Evolutionary conservation across 176 grass and related monocot genomes (phyloP).

Genomic region (Cocos nucifera): DNA sequence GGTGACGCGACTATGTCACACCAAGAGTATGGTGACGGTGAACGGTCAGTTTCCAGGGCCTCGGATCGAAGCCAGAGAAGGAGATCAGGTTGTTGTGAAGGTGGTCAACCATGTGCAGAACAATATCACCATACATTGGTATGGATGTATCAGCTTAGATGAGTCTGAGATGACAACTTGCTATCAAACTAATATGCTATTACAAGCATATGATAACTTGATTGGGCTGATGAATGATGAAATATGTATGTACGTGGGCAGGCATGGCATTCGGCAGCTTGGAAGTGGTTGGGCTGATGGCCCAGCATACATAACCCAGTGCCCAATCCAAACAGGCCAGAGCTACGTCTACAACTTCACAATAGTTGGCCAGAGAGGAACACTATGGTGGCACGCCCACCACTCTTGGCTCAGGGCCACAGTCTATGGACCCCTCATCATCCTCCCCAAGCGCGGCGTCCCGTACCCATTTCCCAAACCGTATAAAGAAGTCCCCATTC

Average conservation of each 20-base stretch:
- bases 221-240: not conserved
- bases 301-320: constrained; percentile 2
- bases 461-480: not conserved
- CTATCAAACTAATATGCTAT: not conserved
- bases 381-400: constrained; percentile 7
- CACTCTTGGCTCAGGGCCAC: constrained; percentile 2
- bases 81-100: constrained; percentile 57
- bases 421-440: not conserved
- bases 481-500: constrained; percentile 2
- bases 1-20: constrained; percentile 61
- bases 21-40: constrained; percentile 75
- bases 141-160: no score
- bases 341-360: constrained; percentile 7
- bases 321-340: constrained; percentile 7
- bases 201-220: no score
- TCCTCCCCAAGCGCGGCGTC: not conserved
- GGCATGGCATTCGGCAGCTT: constrained; percentile 4
- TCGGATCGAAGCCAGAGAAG: constrained; percentile 37
- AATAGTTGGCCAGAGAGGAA: not conserved
- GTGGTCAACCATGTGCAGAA: constrained; percentile 59
- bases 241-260: not conserved
- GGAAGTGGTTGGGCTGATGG: constrained; percentile 1
- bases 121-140: constrained; percentile 84
- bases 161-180: no score
- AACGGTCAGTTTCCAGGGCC: constrained; percentile 80